These are phyloP conservation scores for Antitrichia curtipendula DNA, from an alignment of 225 moss, liverwort and hornwort species.

Conservation along the genomic window DNA sequence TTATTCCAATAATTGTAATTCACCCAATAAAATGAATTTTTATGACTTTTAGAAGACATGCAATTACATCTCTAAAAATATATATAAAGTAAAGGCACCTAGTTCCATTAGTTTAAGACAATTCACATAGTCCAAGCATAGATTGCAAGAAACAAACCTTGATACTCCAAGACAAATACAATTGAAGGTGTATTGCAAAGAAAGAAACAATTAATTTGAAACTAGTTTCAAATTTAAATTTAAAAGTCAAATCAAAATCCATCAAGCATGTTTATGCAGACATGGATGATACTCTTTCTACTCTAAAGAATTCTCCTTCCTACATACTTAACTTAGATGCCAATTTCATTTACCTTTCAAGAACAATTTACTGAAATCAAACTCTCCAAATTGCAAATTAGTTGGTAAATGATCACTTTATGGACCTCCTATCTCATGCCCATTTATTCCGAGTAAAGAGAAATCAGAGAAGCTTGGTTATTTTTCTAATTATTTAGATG, in stretches of 20 bases:
- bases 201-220: background rate
- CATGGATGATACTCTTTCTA: accelerated
- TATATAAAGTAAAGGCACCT: background rate
- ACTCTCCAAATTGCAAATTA: background rate
- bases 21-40: no score
- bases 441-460: no score
- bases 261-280: background rate
- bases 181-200: no score
- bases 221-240: background rate
- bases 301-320: accelerated
- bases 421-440: background rate
- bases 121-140: accelerated
- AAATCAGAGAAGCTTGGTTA: no score
- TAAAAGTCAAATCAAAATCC: background rate
- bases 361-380: background rate
- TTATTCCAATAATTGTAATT: background rate
- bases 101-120: accelerated
- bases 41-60: no score
- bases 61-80: background rate
- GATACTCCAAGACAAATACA: accelerated
- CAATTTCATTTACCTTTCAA: background rate
- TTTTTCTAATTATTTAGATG: no score
- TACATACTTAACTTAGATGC: background rate
- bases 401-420: background rate
- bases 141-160: background rate